Evolutionary conservation across 2,329 filamentous ascomycete genomes (phyloP).

Genomic region (Penicillium sp.): DNA sequence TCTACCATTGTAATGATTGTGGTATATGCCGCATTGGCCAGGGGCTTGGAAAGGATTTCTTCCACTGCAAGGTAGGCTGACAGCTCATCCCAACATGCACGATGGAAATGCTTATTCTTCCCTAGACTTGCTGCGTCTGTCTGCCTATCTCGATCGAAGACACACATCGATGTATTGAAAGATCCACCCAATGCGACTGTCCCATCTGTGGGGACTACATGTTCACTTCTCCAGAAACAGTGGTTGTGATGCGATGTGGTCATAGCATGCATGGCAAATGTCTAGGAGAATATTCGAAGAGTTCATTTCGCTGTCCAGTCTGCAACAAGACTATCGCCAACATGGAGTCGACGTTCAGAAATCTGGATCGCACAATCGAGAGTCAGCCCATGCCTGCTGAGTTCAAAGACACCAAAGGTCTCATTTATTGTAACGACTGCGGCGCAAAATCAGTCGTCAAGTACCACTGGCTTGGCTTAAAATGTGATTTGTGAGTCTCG

Average conservation of each 20-base stretch:
- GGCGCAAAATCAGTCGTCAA: slow-evolving; percentile 79
- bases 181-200: slow-evolving; percentile 91
- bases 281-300: slow-evolving; percentile 82
- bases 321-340: slow-evolving; percentile 97
- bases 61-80: slow-evolving; percentile 83
- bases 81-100: background rate
- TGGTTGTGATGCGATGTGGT: slow-evolving; percentile 93
- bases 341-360: slow-evolving; percentile 94
- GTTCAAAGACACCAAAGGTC: slow-evolving; percentile 74
- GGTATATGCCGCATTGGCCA: slow-evolving; percentile 90
- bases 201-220: slow-evolving; percentile 96
- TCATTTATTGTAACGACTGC: slow-evolving; percentile 94
- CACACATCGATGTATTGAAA: slow-evolving; percentile 90
- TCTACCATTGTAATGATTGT: slow-evolving; percentile 95
- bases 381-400: slow-evolving; percentile 89
- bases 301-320: slow-evolving; percentile 92
- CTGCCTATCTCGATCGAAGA: slow-evolving; percentile 83
- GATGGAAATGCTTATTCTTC: slow-evolving; percentile 15
- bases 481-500: slow-evolving; percentile 63
- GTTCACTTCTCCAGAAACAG: slow-evolving; percentile 83
- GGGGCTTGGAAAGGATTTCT: slow-evolving; percentile 93
- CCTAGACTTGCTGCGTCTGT: slow-evolving; percentile 86
- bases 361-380: slow-evolving; percentile 82
- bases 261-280: slow-evolving; percentile 93
- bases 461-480: slow-evolving; percentile 93